Base-by-base conservation (phyloP, 805 yeast species). In the Ascoidea tarda region DNA sequence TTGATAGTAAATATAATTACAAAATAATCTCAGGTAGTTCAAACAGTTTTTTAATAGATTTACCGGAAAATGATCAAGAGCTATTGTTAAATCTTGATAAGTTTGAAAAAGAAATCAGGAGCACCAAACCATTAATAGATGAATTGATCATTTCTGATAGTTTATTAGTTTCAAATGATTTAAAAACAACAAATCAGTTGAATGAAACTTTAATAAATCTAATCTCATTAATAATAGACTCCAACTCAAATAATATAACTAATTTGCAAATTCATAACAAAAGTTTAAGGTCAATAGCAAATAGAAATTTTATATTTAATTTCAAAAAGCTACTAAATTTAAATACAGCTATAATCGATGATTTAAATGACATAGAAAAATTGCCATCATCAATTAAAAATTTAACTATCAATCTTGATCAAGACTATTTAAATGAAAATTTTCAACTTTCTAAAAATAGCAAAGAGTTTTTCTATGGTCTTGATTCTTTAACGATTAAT, bases 401-500 rank as follows among this genome's bases (percentile, higher is more conserved):
- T 14, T 33, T 63, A 32, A 56, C 50, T 14, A 21, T 63, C 0
- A 58, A 60, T 31, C 12, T 53, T 53, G 16, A 50, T 58, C 12
- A 55, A 51, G 50, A 38, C 8, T 55, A 49, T 33, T 50, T 46
- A 28, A 51, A 50, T 6, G 56, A 51, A 49, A 46, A 46, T 33
- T 50, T 16, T n/a, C 16, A n/a, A 3, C 32, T 45, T 4, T 52
- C 53, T 14, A 52, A 45, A n/a, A 50, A 51, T 2, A 50, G 32
- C 32, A 53, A 56, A 51, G 31, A 48, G 46, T 5, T 33, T 57
- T 14, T 59, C 3, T 6, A 33, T 1, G 47, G 53, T 12, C 42
- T 69, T 4, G 56, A 60, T 32, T 63, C 62, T 8, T 50, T 73
- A 8, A 50, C 55, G 0, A 54, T 72, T 4, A 63, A 65, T n/a